Percentiles rank a stretch among this genome's conserved stretches.
Conservation (phyloP, 768 basidiomycete genomes). For the Neoboletus magnificus region DNA sequence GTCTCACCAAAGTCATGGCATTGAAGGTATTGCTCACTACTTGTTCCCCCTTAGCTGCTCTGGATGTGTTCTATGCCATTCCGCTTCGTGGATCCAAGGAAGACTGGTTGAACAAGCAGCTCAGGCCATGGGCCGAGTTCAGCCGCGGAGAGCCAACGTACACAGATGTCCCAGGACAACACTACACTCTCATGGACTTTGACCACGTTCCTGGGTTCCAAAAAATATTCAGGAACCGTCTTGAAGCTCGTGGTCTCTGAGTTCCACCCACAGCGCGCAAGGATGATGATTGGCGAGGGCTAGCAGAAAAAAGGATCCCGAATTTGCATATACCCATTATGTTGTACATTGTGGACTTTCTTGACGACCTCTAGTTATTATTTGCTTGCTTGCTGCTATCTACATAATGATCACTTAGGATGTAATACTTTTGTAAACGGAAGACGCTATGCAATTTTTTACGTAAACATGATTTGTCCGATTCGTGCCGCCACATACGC, state of each 20-base stretch:
- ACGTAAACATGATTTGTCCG: conserved; percentile 8
- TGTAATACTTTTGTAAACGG: too few relatives aligned
- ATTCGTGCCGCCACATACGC: neutral
- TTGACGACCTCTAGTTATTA: neutral
- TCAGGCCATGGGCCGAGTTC: conserved; percentile 19
- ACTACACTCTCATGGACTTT: conserved; percentile 27
- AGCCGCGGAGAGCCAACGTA: conserved; percentile 11
- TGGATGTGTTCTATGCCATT: conserved; percentile 20
- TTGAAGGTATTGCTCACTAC: neutral
- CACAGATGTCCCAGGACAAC: conserved; percentile 20
- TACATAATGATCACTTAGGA: too few relatives aligned
- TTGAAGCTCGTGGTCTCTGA: conserved; percentile 23
- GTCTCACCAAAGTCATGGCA: neutral
- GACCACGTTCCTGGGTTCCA: conserved; percentile 26
- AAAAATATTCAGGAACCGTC: conserved; percentile 21
- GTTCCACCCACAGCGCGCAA: neutral
- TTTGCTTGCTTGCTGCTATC: too few relatives aligned
- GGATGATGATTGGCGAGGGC: neutral
- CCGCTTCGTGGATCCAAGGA: conserved; percentile 15
- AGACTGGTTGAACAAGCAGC: conserved; percentile 21
- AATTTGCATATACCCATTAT: neutral
- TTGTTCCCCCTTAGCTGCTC: neutral
- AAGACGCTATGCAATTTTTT: neutral
- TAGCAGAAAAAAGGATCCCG: neutral
- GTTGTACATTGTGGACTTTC: neutral